Evolutionary conservation across 2,329 filamentous ascomycete genomes (phyloP), one percentile per base, ranked within the genome.

Genomic region (Phialocephala subalpina): DNA sequence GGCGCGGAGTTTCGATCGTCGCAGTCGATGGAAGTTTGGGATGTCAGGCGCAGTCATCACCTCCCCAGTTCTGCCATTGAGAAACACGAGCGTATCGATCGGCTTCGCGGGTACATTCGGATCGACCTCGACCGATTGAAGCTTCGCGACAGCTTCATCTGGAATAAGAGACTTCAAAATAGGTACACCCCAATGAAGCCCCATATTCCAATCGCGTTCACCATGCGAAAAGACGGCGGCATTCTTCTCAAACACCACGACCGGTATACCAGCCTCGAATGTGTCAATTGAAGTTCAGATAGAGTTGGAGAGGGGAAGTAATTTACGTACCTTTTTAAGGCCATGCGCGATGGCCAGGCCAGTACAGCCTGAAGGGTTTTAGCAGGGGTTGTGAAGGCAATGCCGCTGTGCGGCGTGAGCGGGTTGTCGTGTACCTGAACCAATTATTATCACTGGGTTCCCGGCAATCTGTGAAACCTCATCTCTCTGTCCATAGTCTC

Each of bases 331-430:
- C 72, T 81, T 80, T 67, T 77, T 79, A 9, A 81, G 70, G 2
- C 79, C 79, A 55, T 82, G 78, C 5, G 80, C 79, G 27, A 80
- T 73, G 1, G 78, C 75, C 61, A 80, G 79, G 9, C 80, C 80
- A 18, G 79, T 80, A 52, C 77, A 78, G 18, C 79, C 80, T 81
- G 20, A 20, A 7, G 56, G 25, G 20, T 12, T 40, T 52, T 40
- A 63, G 45, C 18, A 58, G 38, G 25, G 47, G 12, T 22, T 16
- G 22, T 52, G n/a, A n/a, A n/a, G n/a, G n/a, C 47, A 27, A 11
- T 36, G 9, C 8, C 14, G 25, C 16, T 58, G 29, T n/a, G 8
- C 18, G 12, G 9, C 20, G 16, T 7, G n/a, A n/a, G 9, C 27
- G 20, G 7, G 9, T 27, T 3, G 11, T 22, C 20, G 20, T 52